phyloP scores from a whole-genome alignment of 345 rosid species.

The Rhizophora apiculata region DNA sequence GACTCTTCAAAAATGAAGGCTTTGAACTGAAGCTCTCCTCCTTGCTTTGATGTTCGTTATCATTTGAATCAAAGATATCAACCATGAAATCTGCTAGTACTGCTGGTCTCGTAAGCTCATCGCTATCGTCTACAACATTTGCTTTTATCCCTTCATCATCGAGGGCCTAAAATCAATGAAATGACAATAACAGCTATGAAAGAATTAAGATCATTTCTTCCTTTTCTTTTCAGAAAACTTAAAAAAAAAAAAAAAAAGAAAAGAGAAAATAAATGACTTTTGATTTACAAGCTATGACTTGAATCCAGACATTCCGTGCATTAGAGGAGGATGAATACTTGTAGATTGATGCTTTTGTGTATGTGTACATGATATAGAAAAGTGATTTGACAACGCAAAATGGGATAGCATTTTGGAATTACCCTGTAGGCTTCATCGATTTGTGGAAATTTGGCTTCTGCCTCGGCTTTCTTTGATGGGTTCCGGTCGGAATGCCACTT shows the following conservation, averaged over 20 bases:
- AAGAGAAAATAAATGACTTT: too few relatives aligned
- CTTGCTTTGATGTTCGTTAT: conserved; percentile 8
- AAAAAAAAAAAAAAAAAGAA: too few relatives aligned
- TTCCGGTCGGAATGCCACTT: conserved; percentile 41
- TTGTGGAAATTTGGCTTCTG: conserved; percentile 20
- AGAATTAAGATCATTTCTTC: not conserved
- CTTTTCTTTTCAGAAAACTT: too few relatives aligned
- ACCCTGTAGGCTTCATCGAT: conserved; percentile 27
- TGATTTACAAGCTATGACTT: too few relatives aligned
- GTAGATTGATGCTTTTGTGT: not conserved
- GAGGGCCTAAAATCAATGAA: conserved; percentile 15
- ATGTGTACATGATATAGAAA: not conserved
- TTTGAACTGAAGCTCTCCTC: conserved; percentile 50
- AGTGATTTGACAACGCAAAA: too few relatives aligned
- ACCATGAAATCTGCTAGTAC: not conserved
- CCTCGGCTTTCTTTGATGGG: conserved; percentile 30
- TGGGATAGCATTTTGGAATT: too few relatives aligned
- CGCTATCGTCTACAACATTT: conserved; percentile 17
- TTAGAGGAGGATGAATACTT: too few relatives aligned
- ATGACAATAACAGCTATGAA: not conserved
- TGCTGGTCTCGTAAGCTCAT: conserved; percentile 26
- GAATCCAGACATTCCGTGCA: too few relatives aligned
- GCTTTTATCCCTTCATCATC: conserved; percentile 24
- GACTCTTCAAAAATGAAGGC: conserved; percentile 33
- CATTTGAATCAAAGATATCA: not conserved